Base-by-base conservation (phyloP, 305 asterid species). In the Coffea humblotiana region DNA sequence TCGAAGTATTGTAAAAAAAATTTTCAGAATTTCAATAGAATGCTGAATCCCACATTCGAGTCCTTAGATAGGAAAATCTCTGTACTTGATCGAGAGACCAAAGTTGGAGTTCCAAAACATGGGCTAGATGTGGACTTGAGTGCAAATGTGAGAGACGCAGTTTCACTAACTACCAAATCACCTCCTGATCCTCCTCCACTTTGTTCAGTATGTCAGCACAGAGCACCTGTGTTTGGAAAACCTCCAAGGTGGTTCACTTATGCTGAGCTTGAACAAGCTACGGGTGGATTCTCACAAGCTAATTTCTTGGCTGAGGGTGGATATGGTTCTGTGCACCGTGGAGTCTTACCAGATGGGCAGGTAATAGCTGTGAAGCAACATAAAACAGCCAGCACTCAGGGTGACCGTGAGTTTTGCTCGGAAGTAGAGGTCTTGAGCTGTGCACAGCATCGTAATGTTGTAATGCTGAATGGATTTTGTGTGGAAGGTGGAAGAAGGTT, bases 281-380 rank as follows among this genome's bases (percentile, higher is more conserved):
- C 99, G 0, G 64, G 76, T 58, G 93, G 94, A 54, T 95, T 95
- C 76, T 91, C 92, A 54, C 76, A 81, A 84, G 91, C 86, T 67
- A 93, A 93, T 80, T 95, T 93, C 71, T 86, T 95, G 84, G 99
- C 99, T 6, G 98, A 93, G 84, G 98, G 99, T 19, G 98, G 98
- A 67, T 92, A 93, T 76, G 99, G 98, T 79, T 93, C 93, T 48
- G 99, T 95, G 23, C 91, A 95, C 78, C 95, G 94, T 6, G 98
- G 98, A 72, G 85, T 84, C 40, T 83, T 95, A 75, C 86, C 86
- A 2, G 97, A 90, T 83, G 96, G 98, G n/a, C 94, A 84, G 81
- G 89, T 90, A 47, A 79, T 95, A 82, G 98, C 99, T 72, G 97
- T 93, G 43, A 92, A 93, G 90, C 97, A 92, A 77, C 90, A 93